Evolutionary conservation across 257 asterid genomes (phyloP), one percentile per base, ranked within the genome.

Genomic region (Solanum ossicruentum): DNA sequence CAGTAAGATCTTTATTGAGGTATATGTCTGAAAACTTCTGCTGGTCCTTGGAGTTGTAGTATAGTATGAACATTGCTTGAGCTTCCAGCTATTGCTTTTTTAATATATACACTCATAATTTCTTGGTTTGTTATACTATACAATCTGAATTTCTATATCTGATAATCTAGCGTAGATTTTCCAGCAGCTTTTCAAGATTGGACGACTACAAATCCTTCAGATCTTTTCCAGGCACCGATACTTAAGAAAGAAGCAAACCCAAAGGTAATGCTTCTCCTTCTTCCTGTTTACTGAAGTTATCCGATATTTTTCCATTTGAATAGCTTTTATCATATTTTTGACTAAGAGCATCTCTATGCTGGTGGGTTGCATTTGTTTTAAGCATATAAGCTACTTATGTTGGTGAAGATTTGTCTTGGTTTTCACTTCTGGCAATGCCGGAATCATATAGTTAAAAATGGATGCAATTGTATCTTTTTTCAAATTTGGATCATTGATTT

Each of bases 121-220:
- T 47, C 47, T 75, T 47, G 56, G 51, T 65, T 47, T 54, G 49
- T 83, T 86, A 71, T 12, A 13, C 47, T 83, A 6, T 32, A 86
- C 85, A 87, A 86, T 67, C 21, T 52, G 65, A 87, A 54, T 77
- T 87, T 90, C 84, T 28, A 8, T 81, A 80, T 93, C 73, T 85
- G 84, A 85, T 85, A 86, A 85, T 92, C 82, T 81, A 95, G 98
- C 85, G 93, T 93, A 90, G 98, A 94, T 88, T 95, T 95, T 85
- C 94, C 98, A 16, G 93, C 95, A 66, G 82, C 94, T 83, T 95
- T 91, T 91, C 98, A 93, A 90, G 94, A 94, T 90, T 95, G 98
- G 98, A 87, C 89, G 81, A 87, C 91, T 65, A 95, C 97, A 81
- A 90, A 95, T 90, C 98, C 98, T 66, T 85, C 89, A 73, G 95